Base-by-base conservation (phyloP, 345 rosid genomes). In the Sapria himalayana region DNA sequence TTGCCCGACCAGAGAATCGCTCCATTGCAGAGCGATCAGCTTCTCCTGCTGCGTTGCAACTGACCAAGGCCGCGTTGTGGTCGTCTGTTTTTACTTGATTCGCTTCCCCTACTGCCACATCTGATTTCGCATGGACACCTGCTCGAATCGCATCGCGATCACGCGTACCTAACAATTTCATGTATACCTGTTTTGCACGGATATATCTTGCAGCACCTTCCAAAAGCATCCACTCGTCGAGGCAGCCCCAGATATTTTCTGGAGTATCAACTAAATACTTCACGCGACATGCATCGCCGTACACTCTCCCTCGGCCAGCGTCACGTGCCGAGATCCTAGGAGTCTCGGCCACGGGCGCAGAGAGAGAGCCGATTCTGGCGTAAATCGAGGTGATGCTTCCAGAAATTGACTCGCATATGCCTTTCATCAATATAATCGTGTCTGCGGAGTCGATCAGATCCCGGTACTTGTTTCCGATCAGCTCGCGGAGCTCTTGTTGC, bases 361-460 rank as follows among this genome's bases (percentile, higher is more conserved):
- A 82, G 62, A 79, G 93, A 43, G 72, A 74, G 41, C 55, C 55
- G 55, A 77, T 73, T 47, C 60, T 47, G 42, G 41, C 39, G 54
- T 76, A 84, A 52, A 89, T 51, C 32, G 86, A 73, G 22, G 72
- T 57, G 37, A 89, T 67, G 56, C 74, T 79, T 11, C 64, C 38
- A 8, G 77, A 72, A 48, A 89, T 89, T 33, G 81, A 56, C 45
- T 67, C 71, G 52, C 86, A 84, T 0, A 85, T 64, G 9, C 86
- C 74, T 60, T 79, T 84, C 98, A 89, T 89, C 7, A 48, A 70
- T 18, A 86, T 71, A 45, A 86, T 81, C 20, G 97, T 75, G 60
- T 81, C 89, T 6, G 97, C 97, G 5, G 94, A 86, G 63, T 86
- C 97, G 50, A 86, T 86, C 14, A 86, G 76, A 59, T 86, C 94